Evolutionary conservation across 2,329 filamentous ascomycete species (phyloP).

Genomic region (Aspergillus sp.): DNA sequence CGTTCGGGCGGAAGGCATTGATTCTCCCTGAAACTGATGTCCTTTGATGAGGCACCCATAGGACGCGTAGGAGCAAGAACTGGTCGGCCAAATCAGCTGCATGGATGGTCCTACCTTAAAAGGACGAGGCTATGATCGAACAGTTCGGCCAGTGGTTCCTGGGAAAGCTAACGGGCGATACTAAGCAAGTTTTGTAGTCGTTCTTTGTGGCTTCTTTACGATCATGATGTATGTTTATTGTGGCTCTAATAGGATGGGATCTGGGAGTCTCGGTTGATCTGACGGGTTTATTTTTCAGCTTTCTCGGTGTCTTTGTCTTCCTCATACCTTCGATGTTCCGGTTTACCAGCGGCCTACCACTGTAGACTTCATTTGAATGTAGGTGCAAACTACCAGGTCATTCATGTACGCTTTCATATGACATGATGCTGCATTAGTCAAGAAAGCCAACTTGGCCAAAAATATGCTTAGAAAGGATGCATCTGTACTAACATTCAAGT

Average conservation of each 20-base stretch:
- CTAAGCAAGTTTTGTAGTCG: neutral
- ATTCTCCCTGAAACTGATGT: too few relatives aligned
- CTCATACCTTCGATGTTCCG: neutral
- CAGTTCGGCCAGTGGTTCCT: conserved; percentile 3
- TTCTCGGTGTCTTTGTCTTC: neutral
- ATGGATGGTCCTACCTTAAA: conserved; percentile 3
- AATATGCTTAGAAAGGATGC: too few relatives aligned
- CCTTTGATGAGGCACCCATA: too few relatives aligned
- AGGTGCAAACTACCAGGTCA: neutral
- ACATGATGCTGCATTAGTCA: too few relatives aligned
- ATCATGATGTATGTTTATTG: neutral
- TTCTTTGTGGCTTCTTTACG: neutral
- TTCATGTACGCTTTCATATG: too few relatives aligned
- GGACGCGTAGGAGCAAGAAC: too few relatives aligned
- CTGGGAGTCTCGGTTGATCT: neutral
- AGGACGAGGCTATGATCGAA: neutral
- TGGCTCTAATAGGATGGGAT: neutral
- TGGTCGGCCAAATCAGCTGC: too few relatives aligned
- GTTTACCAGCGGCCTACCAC: neutral
- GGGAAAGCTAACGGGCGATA: neutral
- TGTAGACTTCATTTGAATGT: neutral
- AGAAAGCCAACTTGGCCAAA: too few relatives aligned
- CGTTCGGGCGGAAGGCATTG: too few relatives aligned
- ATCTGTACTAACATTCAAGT: neutral
- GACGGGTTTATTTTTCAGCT: neutral